A percentile compares a stretch with the other conserved stretches of the same genome.
These are phyloP conservation scores for Gynandropsis gynandra DNA, from an alignment of 345 rosid species.

Conservation along the genomic window DNA sequence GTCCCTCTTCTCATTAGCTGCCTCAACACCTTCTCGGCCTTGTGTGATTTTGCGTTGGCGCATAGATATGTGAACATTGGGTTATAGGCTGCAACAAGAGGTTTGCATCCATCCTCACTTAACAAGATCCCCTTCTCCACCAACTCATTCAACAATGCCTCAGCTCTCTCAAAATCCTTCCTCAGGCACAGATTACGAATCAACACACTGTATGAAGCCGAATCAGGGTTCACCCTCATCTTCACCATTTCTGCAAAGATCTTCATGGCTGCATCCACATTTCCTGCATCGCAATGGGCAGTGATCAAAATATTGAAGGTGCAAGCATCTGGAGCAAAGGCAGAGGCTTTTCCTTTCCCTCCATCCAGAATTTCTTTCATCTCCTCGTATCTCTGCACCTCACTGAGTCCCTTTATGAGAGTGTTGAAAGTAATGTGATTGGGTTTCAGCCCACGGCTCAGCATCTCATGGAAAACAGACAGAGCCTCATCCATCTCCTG, in stretches of 20 bases:
- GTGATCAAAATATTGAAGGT: constrained; percentile 65
- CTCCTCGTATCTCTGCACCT: constrained; percentile 46
- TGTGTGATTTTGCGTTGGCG: constrained; percentile 51
- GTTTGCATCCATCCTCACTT: constrained; percentile 43
- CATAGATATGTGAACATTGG: constrained; percentile 66
- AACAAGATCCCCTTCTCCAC: constrained; percentile 40
- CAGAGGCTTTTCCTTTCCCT: constrained; percentile 7
- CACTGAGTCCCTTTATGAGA: constrained; percentile 68
- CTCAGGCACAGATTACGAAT: constrained; percentile 51
- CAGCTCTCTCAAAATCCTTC: constrained; percentile 55
- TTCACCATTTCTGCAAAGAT: constrained; percentile 47
- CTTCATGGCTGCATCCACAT: constrained; percentile 48
- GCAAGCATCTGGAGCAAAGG: constrained; percentile 65
- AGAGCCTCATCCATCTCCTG: constrained; percentile 60
- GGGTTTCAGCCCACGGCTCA: constrained; percentile 45
- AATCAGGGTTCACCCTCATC: constrained; percentile 51
- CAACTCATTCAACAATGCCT: constrained; percentile 54
- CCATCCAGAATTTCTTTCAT: constrained; percentile 46
- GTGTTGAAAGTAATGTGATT: constrained; percentile 59
- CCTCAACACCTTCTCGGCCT: constrained; percentile 65
- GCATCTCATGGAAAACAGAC: constrained; percentile 46
- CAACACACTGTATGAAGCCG: constrained; percentile 71
- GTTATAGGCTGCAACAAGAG: constrained; percentile 74
- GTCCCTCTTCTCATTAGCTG: constrained; percentile 77
- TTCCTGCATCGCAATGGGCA: constrained; percentile 54